Percentiles rank a stretch among this genome's conserved stretches.
These are phyloP conservation scores for Medicago ruthenica DNA, from an alignment of 306 rosid species.

Conservation along the genomic window DNA sequence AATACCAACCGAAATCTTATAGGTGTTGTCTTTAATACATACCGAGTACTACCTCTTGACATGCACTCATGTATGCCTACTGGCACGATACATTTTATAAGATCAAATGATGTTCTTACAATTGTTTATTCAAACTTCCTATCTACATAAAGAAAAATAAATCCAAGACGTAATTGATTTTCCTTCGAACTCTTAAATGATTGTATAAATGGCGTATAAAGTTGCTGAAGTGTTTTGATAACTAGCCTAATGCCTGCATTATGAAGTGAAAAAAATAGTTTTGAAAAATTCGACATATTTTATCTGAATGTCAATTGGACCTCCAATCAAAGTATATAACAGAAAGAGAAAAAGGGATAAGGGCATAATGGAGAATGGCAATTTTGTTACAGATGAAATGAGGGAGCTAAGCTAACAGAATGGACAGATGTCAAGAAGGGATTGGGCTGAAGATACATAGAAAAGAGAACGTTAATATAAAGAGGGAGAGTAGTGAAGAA, in stretches of 20 bases:
- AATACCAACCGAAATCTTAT: neutral
- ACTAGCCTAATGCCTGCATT: neutral
- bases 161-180: constrained; percentile 9
- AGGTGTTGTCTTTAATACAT: neutral
- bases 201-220: constrained; percentile 14
- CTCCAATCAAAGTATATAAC: neutral
- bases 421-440: constrained; percentile 1
- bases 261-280: constrained; percentile 22
- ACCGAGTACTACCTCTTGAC: neutral
- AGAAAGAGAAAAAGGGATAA: neutral
- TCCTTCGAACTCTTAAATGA: constrained; percentile 24
- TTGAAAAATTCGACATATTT: constrained; percentile 28
- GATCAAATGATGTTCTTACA: constrained; percentile 10
- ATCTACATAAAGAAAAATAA: neutral
- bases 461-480: neutral
- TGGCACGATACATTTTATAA: constrained; percentile 8
- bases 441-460: neutral
- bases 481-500: neutral
- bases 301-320: constrained; percentile 6
- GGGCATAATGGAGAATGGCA: neutral
- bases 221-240: constrained; percentile 10
- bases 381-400: neutral
- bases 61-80: constrained; percentile 11
- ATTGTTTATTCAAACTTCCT: neutral
- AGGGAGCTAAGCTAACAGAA: neutral